Conservation (phyloP, 345 rosid genomes). For the Salix exigua region DNA sequence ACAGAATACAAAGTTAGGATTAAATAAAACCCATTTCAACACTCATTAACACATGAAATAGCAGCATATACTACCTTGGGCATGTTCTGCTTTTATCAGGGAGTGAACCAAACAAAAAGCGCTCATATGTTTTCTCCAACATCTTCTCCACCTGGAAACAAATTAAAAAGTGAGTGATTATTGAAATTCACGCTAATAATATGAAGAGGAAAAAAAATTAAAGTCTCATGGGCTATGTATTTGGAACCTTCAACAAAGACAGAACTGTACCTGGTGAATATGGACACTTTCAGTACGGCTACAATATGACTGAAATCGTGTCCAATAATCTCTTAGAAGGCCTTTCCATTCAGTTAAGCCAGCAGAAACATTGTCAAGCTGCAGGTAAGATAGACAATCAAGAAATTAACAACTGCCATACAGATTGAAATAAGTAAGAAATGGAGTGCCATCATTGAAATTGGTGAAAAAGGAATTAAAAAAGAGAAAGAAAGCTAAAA, state of each 20-base stretch:
- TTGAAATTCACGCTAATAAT: not conserved
- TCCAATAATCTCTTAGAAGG: constrained; percentile 88
- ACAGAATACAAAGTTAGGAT: not conserved
- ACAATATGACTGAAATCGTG: constrained; percentile 82
- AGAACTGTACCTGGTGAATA: constrained; percentile 61
- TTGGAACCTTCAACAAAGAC: not conserved
- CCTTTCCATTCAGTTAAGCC: constrained; percentile 98
- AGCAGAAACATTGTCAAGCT: constrained; percentile 98
- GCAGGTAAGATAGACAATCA: constrained; percentile 20
- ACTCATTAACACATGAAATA: not conserved
- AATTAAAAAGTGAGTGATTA: not conserved
- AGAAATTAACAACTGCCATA: not conserved
- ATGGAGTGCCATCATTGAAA: not conserved
- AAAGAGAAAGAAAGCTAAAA: not conserved
- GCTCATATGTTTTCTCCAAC: constrained; percentile 78
- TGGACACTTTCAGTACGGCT: constrained; percentile 55
- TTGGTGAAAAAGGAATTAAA: not conserved
- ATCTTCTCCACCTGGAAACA: constrained; percentile 87
- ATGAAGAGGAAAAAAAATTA: not conserved
- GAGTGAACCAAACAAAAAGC: constrained; percentile 74
- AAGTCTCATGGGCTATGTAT: not conserved
- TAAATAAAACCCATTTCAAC: not conserved
- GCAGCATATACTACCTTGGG: constrained; percentile 51
- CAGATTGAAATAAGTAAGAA: not conserved
- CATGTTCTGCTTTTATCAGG: constrained; percentile 67